Base-by-base conservation (phyloP, 129 eudicot species). In the Flaveria linearis region DNA sequence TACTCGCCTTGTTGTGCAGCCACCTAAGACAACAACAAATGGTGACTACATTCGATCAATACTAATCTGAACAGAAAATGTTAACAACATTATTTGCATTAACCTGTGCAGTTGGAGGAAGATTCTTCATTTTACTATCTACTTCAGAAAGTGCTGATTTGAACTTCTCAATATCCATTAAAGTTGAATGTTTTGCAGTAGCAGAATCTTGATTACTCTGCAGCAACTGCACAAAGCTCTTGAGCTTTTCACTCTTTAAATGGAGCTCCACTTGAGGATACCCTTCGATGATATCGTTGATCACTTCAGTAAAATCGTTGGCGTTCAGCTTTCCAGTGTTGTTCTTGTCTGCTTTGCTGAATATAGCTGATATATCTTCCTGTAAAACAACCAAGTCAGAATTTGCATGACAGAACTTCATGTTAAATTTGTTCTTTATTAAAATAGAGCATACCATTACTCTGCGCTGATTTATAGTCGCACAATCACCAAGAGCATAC, bases 401-500 rank as follows among this genome's bases (percentile, higher is more conserved):
- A 46, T 68, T 64, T 74, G 42, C 69, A 73, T 41, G 15, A 7
- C 1, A 61, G 25, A 18, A 45, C 46, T 28, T 28, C 33, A 20
- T 20, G 22, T 20, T 20, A 20, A 20, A 0, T 20, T 20, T 0
- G 22, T 20, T 20, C 22, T 20, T 28, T 30, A 1, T 53, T 15
- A 53, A n/a, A 53, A 5, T 14, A 25, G 1, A 23, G 36, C 77
- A 3, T 91, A 91, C 97, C 91, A 91, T 71, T 49, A 91, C 92
- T 78, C 68, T 87, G 18, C 97, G 92, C 70, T 91, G 97, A 71
- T 87, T 87, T 45, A 91, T 85, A 4, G 97, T 85, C 3, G 97
- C 96, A 49, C 96, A 91, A 79, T 91, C 97, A 66, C 97, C 97
- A 30, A 91, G 76, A 36, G 97, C 97, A 68, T 91, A 91, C 65